These are phyloP conservation scores for Macrophomina tecta DNA, from an alignment of 2,329 filamentous ascomycete genomes.

Conservation along the genomic window DNA sequence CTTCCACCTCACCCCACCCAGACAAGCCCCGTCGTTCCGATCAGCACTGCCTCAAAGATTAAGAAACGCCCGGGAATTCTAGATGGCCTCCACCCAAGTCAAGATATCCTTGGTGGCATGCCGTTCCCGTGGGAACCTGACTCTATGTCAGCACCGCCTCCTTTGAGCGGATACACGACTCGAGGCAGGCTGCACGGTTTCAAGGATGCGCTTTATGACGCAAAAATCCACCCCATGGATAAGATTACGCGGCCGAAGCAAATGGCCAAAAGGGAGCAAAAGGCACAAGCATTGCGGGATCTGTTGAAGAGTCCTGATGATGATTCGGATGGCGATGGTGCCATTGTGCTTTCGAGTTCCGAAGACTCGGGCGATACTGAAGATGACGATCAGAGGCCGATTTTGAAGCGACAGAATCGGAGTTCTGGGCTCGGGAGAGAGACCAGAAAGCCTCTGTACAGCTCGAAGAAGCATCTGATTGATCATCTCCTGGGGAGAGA, in stretches of 20 bases:
- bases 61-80: background rate
- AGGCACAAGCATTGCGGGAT: background rate
- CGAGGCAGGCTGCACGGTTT: background rate
- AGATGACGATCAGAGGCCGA: background rate
- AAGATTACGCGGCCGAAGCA: background rate
- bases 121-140: background rate
- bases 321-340: background rate
- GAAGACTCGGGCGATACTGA: background rate
- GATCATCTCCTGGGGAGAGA: background rate
- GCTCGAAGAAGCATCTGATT: background rate
- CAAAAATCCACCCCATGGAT: conserved; percentile 8
- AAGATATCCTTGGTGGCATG: conserved; percentile 5
- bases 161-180: background rate
- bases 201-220: background rate
- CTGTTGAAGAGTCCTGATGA: background rate
- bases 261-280: background rate
- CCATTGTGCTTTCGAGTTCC: background rate
- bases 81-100: background rate
- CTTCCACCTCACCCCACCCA: background rate
- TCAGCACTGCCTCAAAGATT: background rate
- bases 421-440: background rate
- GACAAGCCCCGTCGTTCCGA: background rate
- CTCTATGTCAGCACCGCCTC: background rate
- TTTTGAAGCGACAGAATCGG: background rate
- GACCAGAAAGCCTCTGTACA: background rate